Percentiles rank a stretch among this genome's conserved stretches.
These are phyloP conservation scores for Calonectria naviculata DNA, from an alignment of 2,329 filamentous ascomycete species.

Conservation along the genomic window DNA sequence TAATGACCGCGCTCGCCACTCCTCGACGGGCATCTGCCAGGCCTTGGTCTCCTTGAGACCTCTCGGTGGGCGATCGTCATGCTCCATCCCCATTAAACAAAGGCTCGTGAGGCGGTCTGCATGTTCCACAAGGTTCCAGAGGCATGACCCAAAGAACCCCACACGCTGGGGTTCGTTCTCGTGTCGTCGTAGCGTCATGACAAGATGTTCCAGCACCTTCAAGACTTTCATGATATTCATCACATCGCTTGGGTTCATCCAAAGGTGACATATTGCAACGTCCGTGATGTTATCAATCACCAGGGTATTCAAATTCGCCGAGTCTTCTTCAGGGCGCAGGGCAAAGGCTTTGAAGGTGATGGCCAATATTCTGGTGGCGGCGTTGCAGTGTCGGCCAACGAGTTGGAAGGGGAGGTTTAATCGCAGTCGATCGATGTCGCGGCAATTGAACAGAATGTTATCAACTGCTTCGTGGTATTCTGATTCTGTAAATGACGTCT, in stretches of 20 bases:
- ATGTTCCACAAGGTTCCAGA: slow-evolving; percentile 62
- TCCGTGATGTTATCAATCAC: slow-evolving; percentile 64
- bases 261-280: slow-evolving; percentile 58
- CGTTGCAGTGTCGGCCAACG: slow-evolving; percentile 56
- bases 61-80: slow-evolving; percentile 50
- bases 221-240: slow-evolving; percentile 59
- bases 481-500: slow-evolving; percentile 59
- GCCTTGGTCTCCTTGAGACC: slow-evolving; percentile 51
- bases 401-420: slow-evolving; percentile 64
- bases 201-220: slow-evolving; percentile 54
- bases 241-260: slow-evolving; percentile 63
- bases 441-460: slow-evolving; percentile 56
- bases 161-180: slow-evolving; percentile 49
- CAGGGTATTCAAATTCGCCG: slow-evolving; percentile 54
- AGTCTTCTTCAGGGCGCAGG: slow-evolving; percentile 56
- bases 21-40: slow-evolving; percentile 48
- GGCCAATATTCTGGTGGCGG: slow-evolving; percentile 63
- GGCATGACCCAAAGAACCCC: slow-evolving; percentile 54
- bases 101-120: slow-evolving; percentile 57
- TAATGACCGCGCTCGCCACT: slow-evolving; percentile 53
- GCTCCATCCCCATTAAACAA: slow-evolving; percentile 59
- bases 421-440: slow-evolving; percentile 57
- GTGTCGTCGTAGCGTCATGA: slow-evolving; percentile 59
- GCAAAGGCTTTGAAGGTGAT: slow-evolving; percentile 62
- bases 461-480: slow-evolving; percentile 57